Conservation (phyloP, 2,329 filamentous ascomycete genomes). For the Coniella vitis region DNA sequence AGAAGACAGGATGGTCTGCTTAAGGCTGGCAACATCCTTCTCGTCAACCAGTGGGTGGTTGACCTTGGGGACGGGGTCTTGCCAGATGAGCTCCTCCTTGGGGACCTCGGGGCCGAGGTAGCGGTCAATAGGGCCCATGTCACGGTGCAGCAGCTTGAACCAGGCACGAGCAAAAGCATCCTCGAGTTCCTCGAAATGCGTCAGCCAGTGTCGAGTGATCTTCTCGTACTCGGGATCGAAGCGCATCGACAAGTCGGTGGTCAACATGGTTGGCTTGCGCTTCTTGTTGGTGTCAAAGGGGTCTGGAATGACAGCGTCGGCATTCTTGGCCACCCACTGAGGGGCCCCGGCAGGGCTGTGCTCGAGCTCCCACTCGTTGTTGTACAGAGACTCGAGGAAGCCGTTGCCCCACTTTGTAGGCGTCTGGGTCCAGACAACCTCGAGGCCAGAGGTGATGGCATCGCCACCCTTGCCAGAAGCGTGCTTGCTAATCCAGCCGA, state of each 20-base stretch:
- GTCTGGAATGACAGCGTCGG: constrained; percentile 69
- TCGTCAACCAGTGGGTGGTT: constrained; percentile 54
- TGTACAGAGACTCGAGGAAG: constrained; percentile 66
- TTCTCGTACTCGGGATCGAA: too few species aligned
- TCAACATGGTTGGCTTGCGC: constrained; percentile 69
- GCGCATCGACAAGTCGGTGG: constrained; percentile 65
- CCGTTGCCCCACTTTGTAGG: constrained; percentile 67
- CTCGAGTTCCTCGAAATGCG: constrained; percentile 60
- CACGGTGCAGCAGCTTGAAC: constrained; percentile 68
- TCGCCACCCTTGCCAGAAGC: constrained; percentile 57
- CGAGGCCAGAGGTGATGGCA: constrained; percentile 64
- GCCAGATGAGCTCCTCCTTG: constrained; percentile 63
- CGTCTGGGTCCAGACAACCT: constrained; percentile 70
- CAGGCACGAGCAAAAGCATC: constrained; percentile 62
- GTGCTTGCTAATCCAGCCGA: constrained; percentile 62
- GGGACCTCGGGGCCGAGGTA: constrained; percentile 72
- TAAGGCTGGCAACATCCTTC: constrained; percentile 57
- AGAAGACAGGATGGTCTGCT: constrained; percentile 60
- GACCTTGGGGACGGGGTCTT: constrained; percentile 61
- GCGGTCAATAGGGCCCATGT: constrained; percentile 64
- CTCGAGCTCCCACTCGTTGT: constrained; percentile 65
- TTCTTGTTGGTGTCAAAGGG: constrained; percentile 59
- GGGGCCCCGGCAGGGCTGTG: constrained; percentile 66
- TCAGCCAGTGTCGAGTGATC: constrained; percentile 67
- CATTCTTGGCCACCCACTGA: constrained; percentile 67